phyloP scores from a whole-genome alignment of 345 rosid species.

The Alliaria petiolata region DNA sequence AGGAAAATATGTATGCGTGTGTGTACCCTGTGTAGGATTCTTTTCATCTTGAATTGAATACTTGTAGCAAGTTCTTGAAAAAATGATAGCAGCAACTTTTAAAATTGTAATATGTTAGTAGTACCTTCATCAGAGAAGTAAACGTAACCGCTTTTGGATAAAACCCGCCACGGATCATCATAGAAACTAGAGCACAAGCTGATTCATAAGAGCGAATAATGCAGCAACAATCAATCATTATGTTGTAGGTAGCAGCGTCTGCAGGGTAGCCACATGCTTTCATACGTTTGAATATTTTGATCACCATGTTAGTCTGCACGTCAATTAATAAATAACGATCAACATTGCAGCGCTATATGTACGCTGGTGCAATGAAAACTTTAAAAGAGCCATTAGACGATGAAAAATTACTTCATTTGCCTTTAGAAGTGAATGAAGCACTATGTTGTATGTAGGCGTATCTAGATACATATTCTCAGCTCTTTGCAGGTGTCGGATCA shows the following conservation, averaged over 20 bases:
- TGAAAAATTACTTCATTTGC: constrained; percentile 55
- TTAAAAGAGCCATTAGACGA: constrained; percentile 1
- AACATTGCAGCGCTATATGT: constrained; percentile 3
- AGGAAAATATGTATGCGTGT: not conserved
- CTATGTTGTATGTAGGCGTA: constrained; percentile 49
- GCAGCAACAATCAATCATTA: constrained; percentile 75
- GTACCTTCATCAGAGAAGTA: constrained; percentile 65
- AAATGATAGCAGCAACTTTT: not conserved
- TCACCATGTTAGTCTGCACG: constrained; percentile 52
- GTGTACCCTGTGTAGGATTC: not conserved
- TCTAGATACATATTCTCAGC: constrained; percentile 51
- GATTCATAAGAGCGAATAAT: constrained; percentile 43
- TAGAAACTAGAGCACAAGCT: constrained; percentile 59
- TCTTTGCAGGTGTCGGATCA: constrained; percentile 44
- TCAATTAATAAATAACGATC: constrained; percentile 9
- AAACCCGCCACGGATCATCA: constrained; percentile 81
- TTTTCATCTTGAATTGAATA: not conserved
- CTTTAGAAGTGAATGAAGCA: constrained; percentile 58
- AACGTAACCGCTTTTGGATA: constrained; percentile 40
- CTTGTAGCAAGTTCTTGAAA: not conserved
- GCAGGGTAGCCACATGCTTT: constrained; percentile 40
- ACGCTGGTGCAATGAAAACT: constrained; percentile 6
- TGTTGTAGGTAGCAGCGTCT: constrained; percentile 51
- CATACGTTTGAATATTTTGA: constrained; percentile 56
- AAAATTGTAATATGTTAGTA: constrained; percentile 9